phyloP scores from a whole-genome alignment of 192 early-diverging fungal species.

The Rhizoclosmatium globosum region DNA sequence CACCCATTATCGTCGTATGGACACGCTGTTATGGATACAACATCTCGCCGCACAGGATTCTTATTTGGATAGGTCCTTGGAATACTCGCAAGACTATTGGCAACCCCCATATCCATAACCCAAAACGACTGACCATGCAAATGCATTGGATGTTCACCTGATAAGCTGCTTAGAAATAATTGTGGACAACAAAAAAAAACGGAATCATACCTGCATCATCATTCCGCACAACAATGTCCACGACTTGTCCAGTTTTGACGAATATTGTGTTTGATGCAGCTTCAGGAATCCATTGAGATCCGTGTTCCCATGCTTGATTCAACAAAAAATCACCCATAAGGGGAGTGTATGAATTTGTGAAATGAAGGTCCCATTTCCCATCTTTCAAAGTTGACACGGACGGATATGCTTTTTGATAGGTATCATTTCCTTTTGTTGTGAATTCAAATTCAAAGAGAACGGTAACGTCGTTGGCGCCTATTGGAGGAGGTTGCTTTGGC shows the following conservation, averaged over 20 bases:
- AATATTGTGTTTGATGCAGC: slow-evolving; percentile 56
- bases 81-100: slow-evolving; percentile 7
- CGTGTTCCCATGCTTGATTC: neutral
- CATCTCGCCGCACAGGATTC: slow-evolving; percentile 28
- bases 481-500: neutral
- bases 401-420: slow-evolving; percentile 29
- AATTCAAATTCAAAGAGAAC: slow-evolving; percentile 28
- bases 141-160: slow-evolving; percentile 43
- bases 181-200: slow-evolving; percentile 41
- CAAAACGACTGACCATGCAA: slow-evolving; percentile 80
- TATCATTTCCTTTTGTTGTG: neutral
- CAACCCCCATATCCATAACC: slow-evolving; percentile 66
- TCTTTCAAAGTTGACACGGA: neutral
- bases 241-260: slow-evolving; percentile 60
- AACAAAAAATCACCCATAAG: neutral
- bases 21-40: slow-evolving; percentile 23
- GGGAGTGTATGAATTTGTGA: neutral
- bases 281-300: slow-evolving; percentile 58
- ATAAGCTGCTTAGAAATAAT: no score
- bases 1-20: neutral
- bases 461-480: neutral
- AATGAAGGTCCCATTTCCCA: neutral
- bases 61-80: neutral
- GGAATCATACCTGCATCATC: slow-evolving; percentile 69
- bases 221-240: slow-evolving; percentile 76